Conservation (phyloP, 306 rosid genomes). For the Fagus crenata region DNA sequence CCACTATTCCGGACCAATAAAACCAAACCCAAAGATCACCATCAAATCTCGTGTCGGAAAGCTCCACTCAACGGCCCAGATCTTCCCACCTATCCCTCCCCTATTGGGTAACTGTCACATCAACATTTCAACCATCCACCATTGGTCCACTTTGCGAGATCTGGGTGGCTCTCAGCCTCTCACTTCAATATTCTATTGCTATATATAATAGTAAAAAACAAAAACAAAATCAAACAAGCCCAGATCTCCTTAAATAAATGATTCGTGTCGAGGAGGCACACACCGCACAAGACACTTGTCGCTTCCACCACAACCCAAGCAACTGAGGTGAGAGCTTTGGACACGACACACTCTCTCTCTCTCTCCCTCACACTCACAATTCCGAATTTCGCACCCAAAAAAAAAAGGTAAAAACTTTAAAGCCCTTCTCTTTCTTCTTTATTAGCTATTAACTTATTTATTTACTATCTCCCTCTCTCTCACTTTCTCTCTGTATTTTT, state of each 20-base stretch:
- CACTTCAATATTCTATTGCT: slow-evolving; percentile 6
- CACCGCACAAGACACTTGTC: slow-evolving; percentile 65
- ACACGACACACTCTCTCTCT: slow-evolving; percentile 34
- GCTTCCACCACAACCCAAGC: slow-evolving; percentile 38
- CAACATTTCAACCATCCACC: background rate
- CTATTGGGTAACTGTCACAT: slow-evolving; percentile 43
- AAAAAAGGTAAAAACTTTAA: background rate
- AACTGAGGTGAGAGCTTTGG: slow-evolving; percentile 17
- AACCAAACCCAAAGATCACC: slow-evolving; percentile 22
- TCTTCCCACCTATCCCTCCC: slow-evolving; percentile 27
- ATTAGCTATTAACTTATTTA: background rate
- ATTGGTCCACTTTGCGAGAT: slow-evolving; percentile 65
- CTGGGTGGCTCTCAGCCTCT: slow-evolving; percentile 8
- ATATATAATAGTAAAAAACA: background rate
- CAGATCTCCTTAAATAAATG: slow-evolving; percentile 46
- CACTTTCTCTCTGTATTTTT: background rate
- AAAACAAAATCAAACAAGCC: slow-evolving; percentile 15
- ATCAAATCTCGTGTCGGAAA: slow-evolving; percentile 52
- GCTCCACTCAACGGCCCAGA: slow-evolving; percentile 28
- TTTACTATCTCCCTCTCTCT: background rate
- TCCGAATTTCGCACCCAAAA: slow-evolving; percentile 6
- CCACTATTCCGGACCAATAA: slow-evolving; percentile 29
- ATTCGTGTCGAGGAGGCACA: slow-evolving; percentile 41
- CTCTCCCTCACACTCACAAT: slow-evolving; percentile 3
- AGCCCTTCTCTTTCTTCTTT: slow-evolving; percentile 28